Evolutionary conservation across 805 yeast genomes (phyloP).

Genomic region (Brettanomyces bruxellensis): DNA sequence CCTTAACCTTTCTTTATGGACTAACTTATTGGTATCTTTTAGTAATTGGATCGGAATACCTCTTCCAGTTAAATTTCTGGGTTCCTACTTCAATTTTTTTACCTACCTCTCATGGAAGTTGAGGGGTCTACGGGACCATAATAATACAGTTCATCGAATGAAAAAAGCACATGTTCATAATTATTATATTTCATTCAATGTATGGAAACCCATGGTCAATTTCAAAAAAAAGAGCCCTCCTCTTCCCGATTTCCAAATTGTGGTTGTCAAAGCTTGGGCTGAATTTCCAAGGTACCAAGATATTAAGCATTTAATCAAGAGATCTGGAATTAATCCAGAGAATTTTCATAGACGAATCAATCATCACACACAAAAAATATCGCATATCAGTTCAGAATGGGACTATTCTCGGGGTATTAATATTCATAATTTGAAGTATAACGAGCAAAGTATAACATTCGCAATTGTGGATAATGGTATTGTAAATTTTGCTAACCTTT

Average conservation of each 20-base stretch:
- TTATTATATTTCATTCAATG: constrained; percentile 42
- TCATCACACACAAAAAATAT: not conserved
- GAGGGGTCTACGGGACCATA: not conserved
- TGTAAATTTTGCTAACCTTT: constrained; percentile 50
- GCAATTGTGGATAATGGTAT: constrained; percentile 74
- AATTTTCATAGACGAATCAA: not conserved
- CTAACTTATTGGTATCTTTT: constrained; percentile 1
- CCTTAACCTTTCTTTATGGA: constrained; percentile 5
- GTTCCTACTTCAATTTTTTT: constrained; percentile 11
- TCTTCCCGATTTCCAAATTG: constrained; percentile 65
- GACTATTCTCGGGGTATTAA: constrained; percentile 8
- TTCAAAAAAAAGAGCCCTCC: constrained; percentile 68
- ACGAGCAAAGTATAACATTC: constrained; percentile 30
- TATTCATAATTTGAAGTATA: constrained; percentile 5
- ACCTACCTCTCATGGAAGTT: constrained; percentile 10
- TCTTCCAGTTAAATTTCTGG: constrained; percentile 8
- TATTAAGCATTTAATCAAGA: constrained; percentile 28
- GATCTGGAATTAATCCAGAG: constrained; percentile 13
- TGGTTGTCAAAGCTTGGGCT: constrained; percentile 41
- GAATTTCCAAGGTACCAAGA: constrained; percentile 40
- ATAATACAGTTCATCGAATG: constrained; percentile 2
- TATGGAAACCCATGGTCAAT: constrained; percentile 75
- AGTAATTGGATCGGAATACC: constrained; percentile 3
- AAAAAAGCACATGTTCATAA: constrained; percentile 12
- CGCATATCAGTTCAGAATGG: constrained; percentile 4